A percentile compares a stretch with the other conserved stretches of the same genome.
phyloP scores from a whole-genome alignment of 768 basidiomycete genomes.

The Leccinum variicolor region DNA sequence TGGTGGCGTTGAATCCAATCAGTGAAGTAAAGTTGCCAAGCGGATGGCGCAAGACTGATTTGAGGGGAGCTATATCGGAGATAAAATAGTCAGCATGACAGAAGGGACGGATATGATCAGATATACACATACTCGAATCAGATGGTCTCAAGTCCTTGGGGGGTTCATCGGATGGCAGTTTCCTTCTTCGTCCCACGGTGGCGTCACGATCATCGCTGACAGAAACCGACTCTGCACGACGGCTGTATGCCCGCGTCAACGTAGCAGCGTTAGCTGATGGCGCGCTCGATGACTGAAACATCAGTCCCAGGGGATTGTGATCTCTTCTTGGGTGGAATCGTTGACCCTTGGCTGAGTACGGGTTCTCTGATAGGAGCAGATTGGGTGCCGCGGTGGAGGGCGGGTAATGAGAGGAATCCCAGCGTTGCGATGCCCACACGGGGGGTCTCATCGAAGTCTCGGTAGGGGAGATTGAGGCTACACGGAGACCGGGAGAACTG shows the following conservation, averaged over 20 bases:
- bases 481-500: constrained; percentile 39
- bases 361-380: constrained; percentile 43
- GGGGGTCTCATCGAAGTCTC: constrained; percentile 60
- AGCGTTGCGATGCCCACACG: constrained; percentile 65
- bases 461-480: constrained; percentile 58
- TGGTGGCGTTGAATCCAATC: constrained; percentile 91
- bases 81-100: constrained; percentile 29
- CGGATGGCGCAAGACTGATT: constrained; percentile 86
- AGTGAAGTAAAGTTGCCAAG: constrained; percentile 96
- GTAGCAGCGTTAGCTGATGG: constrained; percentile 51
- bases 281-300: constrained; percentile 72
- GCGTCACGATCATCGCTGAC: constrained; percentile 64
- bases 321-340: constrained; percentile 39
- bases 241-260: constrained; percentile 59
- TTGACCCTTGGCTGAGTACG: constrained; percentile 39
- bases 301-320: constrained; percentile 42
- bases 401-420: constrained; percentile 48
- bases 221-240: constrained; percentile 64
- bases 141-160: constrained; percentile 39
- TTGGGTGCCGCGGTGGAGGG: constrained; percentile 46
- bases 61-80: constrained; percentile 53
- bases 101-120: constrained; percentile 28
- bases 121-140: constrained; percentile 46
- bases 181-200: constrained; percentile 65
- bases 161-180: constrained; percentile 29